A percentile compares a stretch with the other conserved stretches of the same genome.
Conservation (phyloP, 78 protist genomes). For the Dictyostelium capitatum region DNA sequence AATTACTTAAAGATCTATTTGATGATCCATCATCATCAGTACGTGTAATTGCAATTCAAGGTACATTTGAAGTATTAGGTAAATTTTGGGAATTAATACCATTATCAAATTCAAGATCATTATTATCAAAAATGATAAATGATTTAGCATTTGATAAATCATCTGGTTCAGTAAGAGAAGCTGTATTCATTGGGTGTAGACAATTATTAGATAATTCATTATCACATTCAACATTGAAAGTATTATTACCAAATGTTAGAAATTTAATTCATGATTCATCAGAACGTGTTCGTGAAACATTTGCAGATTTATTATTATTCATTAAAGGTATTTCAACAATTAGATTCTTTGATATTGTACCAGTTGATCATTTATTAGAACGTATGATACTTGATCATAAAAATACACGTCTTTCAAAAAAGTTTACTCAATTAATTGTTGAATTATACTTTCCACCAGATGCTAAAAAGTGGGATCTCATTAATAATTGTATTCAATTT, state of each 20-base stretch:
- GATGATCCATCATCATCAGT: slow-evolving; percentile 66
- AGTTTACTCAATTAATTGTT: slow-evolving; percentile 45
- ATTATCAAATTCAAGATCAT: not conserved
- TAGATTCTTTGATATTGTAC: slow-evolving; percentile 64
- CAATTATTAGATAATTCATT: slow-evolving; percentile 55
- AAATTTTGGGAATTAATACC: slow-evolving; percentile 89
- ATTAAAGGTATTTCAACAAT: slow-evolving; percentile 63
- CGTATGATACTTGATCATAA: slow-evolving; percentile 50
- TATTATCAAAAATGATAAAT: slow-evolving; percentile 38
- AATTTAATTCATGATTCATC: slow-evolving; percentile 75
- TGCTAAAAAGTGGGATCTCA: not conserved
- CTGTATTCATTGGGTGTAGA: slow-evolving; percentile 70
- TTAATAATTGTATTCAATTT: slow-evolving; percentile 52
- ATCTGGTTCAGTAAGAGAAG: slow-evolving; percentile 42
- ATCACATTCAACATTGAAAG: slow-evolving; percentile 52
- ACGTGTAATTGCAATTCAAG: slow-evolving; percentile 70
- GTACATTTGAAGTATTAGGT: slow-evolving; percentile 39
- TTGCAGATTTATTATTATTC: slow-evolving; percentile 64
- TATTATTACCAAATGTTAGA: slow-evolving; percentile 56
- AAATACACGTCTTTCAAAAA: slow-evolving; percentile 31
- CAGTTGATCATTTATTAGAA: slow-evolving; percentile 47
- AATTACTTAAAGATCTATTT: slow-evolving; percentile 47
- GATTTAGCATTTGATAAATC: slow-evolving; percentile 81
- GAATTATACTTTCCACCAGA: slow-evolving; percentile 61
- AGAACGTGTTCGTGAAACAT: slow-evolving; percentile 75